These are phyloP conservation scores for Dillenia turbinata DNA, from an alignment of 164 flowering plant genomes.

Conservation along the genomic window DNA sequence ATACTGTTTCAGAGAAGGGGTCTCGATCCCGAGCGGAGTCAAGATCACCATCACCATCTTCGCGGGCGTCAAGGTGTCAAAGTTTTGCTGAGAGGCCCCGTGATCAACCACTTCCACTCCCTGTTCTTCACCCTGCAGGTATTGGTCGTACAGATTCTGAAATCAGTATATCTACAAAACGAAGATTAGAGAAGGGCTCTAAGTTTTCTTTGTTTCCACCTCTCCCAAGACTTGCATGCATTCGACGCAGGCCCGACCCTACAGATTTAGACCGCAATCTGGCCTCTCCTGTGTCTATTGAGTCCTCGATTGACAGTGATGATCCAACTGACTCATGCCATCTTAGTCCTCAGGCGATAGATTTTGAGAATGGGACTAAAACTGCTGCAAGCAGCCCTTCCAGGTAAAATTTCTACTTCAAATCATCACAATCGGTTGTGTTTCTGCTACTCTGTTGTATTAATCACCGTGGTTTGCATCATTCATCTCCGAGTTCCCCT, in stretches of 20 bases:
- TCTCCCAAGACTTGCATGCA: constrained; percentile 57
- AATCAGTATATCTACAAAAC: constrained; percentile 40
- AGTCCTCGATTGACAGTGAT: constrained; percentile 66
- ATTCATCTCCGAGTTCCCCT: too few relatives aligned
- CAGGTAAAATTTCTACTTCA: constrained; percentile 43
- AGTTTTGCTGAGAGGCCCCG: constrained; percentile 80
- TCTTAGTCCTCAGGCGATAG: constrained; percentile 65
- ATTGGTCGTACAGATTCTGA: constrained; percentile 62
- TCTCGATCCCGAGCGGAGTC: constrained; percentile 54
- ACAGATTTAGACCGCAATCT: constrained; percentile 63
- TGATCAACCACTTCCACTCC: constrained; percentile 92
- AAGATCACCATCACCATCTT: constrained; percentile 79
- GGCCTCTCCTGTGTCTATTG: constrained; percentile 63
- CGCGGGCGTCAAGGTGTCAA: constrained; percentile 75
- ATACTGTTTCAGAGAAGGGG: constrained; percentile 56
- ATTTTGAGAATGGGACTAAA: constrained; percentile 50
- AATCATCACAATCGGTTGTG: too few relatives aligned
- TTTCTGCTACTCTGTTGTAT: background rate
- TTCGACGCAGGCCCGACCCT: constrained; percentile 34
- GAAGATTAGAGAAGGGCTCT: constrained; percentile 38
- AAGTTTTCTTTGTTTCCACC: constrained; percentile 51
- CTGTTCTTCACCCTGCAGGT: constrained; percentile 37
- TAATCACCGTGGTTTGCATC: too few relatives aligned
- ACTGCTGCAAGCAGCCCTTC: constrained; percentile 60
- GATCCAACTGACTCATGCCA: constrained; percentile 61